Conservation (phyloP, 306 rosid species). For the Malus domestica region DNA sequence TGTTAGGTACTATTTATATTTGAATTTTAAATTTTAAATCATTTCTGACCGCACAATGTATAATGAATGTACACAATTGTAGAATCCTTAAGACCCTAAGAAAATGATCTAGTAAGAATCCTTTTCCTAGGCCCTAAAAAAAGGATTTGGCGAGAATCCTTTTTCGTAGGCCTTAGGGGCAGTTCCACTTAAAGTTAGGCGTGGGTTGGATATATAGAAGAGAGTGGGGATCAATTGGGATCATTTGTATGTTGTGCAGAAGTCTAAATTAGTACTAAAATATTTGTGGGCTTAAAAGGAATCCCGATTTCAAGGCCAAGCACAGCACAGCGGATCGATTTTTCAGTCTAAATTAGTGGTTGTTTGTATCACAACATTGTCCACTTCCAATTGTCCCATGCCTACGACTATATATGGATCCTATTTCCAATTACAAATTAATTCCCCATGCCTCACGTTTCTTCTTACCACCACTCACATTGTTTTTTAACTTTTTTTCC, state of each 20-base stretch:
- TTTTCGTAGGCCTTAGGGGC: neutral
- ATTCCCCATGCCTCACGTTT: neutral
- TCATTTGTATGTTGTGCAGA: neutral
- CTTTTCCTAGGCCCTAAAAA: neutral
- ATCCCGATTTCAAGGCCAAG: neutral
- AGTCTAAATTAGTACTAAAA: neutral
- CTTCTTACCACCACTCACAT: neutral
- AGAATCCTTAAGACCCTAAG: accelerated
- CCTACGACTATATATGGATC: neutral
- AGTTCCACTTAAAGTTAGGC: neutral
- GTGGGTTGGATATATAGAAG: too few species aligned
- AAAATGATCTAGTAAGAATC: too few species aligned
- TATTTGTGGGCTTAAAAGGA: neutral
- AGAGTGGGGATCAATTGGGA: neutral
- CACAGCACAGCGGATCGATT: neutral
- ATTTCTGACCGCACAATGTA: too few species aligned
- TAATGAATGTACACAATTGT: too few species aligned
- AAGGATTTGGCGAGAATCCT: too few species aligned
- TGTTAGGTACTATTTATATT: too few species aligned
- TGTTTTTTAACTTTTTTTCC: neutral
- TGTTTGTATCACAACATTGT: neutral
- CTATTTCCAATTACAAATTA: neutral
- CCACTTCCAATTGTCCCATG: neutral
- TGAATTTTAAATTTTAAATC: too few species aligned
- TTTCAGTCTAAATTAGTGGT: neutral